Base-by-base conservation (phyloP, 169 alveolate genomes). In the Neospora caninum region DNA sequence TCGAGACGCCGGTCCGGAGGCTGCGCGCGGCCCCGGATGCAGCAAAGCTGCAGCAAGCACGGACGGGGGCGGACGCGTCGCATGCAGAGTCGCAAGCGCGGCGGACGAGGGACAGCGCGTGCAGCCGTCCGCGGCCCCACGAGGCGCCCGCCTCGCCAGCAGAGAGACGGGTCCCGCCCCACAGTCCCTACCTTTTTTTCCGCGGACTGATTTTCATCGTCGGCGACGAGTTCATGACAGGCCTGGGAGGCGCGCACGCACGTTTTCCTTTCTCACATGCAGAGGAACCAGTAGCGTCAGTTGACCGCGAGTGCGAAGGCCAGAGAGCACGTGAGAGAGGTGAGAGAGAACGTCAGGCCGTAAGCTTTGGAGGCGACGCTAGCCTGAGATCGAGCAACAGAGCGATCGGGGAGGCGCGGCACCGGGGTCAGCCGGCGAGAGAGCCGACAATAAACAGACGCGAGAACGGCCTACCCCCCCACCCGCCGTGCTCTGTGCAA, bases 151-250 rank as follows among this genome's bases (percentile, higher is more conserved):
- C 22, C 4, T 7, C 22, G 13, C 4, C 4, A 49, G 58, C 22
- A 13, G 58, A 49, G 58, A 49, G 13, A 49, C 58, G 58, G 13
- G 22, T 64, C 16, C 73, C 16, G 58, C 73, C 73, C 7, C 41
- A 82, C 41, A 82, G 67, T 18, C 89, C 89, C 41, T 41, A 41
- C 31, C 34, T 82, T 4, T 49, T 31, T 36, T 82, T 82, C 64
- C 54, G 67, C 34, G 89, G 89, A 18, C 64, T 82, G 25, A 29
- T 82, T 29, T 82, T 82, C 36, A 41, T 82, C 38, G 89, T 82
- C 69, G 89, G 89, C 29, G 89, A 82, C 41, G 89, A 82, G 67
- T 82, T 82, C 89, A 1, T 82, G 86, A 78, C 45, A 38, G 86
- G 86, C 39, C 42, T 78, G 9, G 86, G 86, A 4, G 86, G 86